Base-by-base conservation (phyloP, 768 basidiomycete genomes). In the Pleurotus cornucopiae region DNA sequence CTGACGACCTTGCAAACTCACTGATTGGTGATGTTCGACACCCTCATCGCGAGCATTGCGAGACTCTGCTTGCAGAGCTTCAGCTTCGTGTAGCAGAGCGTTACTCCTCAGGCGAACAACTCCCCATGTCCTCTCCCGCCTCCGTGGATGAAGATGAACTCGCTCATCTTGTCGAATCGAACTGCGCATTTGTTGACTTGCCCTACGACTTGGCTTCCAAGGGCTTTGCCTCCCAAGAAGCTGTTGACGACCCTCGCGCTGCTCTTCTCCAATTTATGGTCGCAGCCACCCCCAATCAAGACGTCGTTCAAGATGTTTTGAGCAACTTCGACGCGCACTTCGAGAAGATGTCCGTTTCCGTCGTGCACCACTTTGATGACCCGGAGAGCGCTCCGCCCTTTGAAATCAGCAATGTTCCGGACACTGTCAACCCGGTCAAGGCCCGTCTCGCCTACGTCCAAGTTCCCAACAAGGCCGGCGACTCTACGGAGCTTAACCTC, bases 221-320 rank as follows among this genome's bases (percentile, higher is more conserved):
- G 14, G 54, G 56, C 5, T 40, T 53, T 14, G 62, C 66, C 37
- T 45, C 48, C 14, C 70, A 76, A 55, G 56, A 71, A 6, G 58
- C 71, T 5, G 41, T 53, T 9, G 51, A 53, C 41, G 81, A 81
- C 68, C 71, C 72, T 63, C 73, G 82, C 2, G 71, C 79, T 1
- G 83, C 91, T 3, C 81, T 91, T 7, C 72, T 94, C 21, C 79
- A 85, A 57, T 94, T 94, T 76, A 90, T 94, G 80, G 74, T 84
- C 23, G 82, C 84, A 0, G 91, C 89, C 9, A 88, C 81, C 25
- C 89, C 81, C 23, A 74, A 75, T 55, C 63, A 70, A 56, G 66
- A 68, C 3, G 70, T 86, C 25, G 73, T 76, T 5, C 61, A 73
- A 16, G 75, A 85, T 14, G 80, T 91, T 39, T 62, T 73, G 20